Evolutionary conservation across 352 stramenopile genomes (phyloP), one percentile per base, ranked within the genome.

Genomic region (Globisporangium alternatum): DNA sequence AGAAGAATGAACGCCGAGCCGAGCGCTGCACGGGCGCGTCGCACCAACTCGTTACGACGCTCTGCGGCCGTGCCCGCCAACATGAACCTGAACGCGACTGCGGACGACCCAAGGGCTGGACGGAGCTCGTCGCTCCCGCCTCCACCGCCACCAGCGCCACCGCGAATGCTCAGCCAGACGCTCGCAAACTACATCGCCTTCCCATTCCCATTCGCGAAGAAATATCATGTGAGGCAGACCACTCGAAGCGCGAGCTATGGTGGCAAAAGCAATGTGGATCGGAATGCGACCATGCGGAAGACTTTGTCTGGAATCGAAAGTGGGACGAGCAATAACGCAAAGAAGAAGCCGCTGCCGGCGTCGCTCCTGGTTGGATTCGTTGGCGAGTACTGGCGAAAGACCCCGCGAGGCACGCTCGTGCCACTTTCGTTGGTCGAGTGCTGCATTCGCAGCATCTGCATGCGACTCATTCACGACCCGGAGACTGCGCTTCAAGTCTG

Each of bases 181-280:
- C 74, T 93, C 5, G 76, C 74, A 30, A 93, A 80, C 69, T 93
- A 93, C 67, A 75, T 90, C 19, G 81, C 81, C 15, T 93, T 93
- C 64, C 79, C 84, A 49, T 93, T 93, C 67, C 84, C 84, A 19
- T 93, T 91, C 30, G 74, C 77, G 0, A 80, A 71, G 33, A 86
- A 86, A 43, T 63, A 68, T 39, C 49, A 59, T 22, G 51, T 56
- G 19, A 28, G 43, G 54, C 52, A 72, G 54, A 33, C 64, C 56
- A 54, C 13, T 51, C 54, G 49, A 15, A 67, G 64, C 53, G 41
- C 25, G 39, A 68, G 37, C 21, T 58, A 55, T 17, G 52, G 62
- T 15, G 35, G 53, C 15, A 54, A n/a, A 47, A 61, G 39, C 15
- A 60, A 9, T n/a, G 33, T 52, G 41, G 45, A 68, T n/a, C 25